Evolutionary conservation across 306 rosid species (phyloP).

Genomic region (Rubus idaeus): DNA sequence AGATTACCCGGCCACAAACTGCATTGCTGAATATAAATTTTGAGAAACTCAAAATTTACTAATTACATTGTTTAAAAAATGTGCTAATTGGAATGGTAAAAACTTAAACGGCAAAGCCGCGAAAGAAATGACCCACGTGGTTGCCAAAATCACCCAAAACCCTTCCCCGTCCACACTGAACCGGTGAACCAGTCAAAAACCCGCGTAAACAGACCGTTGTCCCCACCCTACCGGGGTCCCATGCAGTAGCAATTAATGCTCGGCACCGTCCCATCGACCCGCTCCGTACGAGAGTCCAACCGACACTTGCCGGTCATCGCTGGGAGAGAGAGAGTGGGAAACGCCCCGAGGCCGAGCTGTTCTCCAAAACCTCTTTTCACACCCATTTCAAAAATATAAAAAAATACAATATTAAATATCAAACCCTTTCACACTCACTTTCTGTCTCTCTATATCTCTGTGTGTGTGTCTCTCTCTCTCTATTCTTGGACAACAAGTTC

Average conservation of each 20-base stretch:
- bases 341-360: conserved; percentile 61
- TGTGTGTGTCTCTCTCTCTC: conserved; percentile 1
- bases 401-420: background rate
- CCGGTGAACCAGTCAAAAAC: conserved; percentile 68
- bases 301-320: conserved; percentile 55
- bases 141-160: background rate
- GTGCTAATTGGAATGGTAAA: background rate
- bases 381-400: conserved; percentile 13
- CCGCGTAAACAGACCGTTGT: conserved; percentile 51
- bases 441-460: conserved; percentile 16
- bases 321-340: conserved; percentile 47
- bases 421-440: background rate
- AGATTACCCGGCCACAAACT: no score
- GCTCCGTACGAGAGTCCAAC: conserved; percentile 41
- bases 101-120: conserved; percentile 6
- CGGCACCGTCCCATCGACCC: conserved; percentile 39
- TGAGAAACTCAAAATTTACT: no score
- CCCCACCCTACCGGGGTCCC: conserved; percentile 39
- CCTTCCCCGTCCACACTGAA: conserved; percentile 39
- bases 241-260: conserved; percentile 30
- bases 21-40: no score
- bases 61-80: background rate
- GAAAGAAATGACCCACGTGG: conserved; percentile 3
- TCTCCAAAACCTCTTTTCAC: conserved; percentile 70
- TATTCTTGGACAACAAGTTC: conserved; percentile 37